A percentile compares a stretch with the other conserved stretches of the same genome.
These are phyloP conservation scores for Tardiomyces blankii DNA, from an alignment of 1,139 yeast genomes.

Conservation along the genomic window DNA sequence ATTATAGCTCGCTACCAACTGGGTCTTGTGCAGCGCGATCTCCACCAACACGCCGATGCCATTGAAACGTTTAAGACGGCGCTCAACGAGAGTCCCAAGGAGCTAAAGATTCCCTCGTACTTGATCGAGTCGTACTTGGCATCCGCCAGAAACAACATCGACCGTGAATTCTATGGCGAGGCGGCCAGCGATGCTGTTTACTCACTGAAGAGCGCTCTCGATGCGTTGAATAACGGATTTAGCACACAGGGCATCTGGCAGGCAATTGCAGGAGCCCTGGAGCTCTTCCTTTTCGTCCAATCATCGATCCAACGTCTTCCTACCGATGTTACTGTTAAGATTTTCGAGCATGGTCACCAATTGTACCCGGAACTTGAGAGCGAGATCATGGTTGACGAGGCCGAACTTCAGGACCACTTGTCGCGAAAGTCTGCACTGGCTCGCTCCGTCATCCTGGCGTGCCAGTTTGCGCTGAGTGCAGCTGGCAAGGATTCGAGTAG, in stretches of 20 bases:
- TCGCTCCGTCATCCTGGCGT: background rate
- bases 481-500: conserved; percentile 11
- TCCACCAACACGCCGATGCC: conserved; percentile 43
- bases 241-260: conserved; percentile 46
- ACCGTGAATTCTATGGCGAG: conserved; percentile 55
- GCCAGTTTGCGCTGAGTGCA: background rate
- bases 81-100: conserved; percentile 34
- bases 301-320: conserved; percentile 34
- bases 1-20: conserved; percentile 59
- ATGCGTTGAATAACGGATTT: conserved; percentile 11
- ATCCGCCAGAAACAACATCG: conserved; percentile 41
- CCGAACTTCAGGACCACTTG: background rate
- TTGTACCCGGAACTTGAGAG: conserved; percentile 12
- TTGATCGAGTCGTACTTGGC: conserved; percentile 46
- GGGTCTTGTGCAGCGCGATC: conserved; percentile 46
- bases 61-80: conserved; percentile 34
- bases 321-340: background rate
- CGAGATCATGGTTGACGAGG: conserved; percentile 2
- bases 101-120: conserved; percentile 38
- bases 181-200: conserved; percentile 40
- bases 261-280: conserved; percentile 38
- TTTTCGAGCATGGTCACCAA: background rate
- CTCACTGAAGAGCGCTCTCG: conserved; percentile 28
- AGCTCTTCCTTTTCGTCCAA: conserved; percentile 33
- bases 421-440: background rate